phyloP scores from a whole-genome alignment of 768 basidiomycete genomes.

The Tephrocybe sp. region DNA sequence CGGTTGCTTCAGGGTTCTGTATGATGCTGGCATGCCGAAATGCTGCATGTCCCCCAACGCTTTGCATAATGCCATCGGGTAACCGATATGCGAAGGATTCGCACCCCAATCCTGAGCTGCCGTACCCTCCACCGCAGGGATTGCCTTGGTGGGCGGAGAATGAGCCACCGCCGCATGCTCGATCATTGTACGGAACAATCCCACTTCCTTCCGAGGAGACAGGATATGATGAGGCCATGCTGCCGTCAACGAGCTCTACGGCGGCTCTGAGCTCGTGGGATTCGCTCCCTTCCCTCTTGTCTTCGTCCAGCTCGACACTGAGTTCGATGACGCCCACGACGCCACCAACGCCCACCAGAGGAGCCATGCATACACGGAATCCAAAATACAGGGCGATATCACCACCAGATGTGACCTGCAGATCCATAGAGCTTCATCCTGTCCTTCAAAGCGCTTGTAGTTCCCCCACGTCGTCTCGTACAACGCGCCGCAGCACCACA shows the following conservation, averaged over 20 bases:
- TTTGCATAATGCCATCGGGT: not conserved
- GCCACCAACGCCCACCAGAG: not conserved
- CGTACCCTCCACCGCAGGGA: not conserved
- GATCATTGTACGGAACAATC: conserved; percentile 3
- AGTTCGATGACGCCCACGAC: not conserved
- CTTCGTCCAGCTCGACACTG: not conserved
- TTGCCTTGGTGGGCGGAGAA: not conserved
- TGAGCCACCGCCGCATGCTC: conserved; percentile 1
- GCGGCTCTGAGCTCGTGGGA: not conserved
- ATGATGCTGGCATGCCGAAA: not conserved
- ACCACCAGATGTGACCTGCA: not conserved
- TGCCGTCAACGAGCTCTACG: not conserved
- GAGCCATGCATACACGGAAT: not conserved
- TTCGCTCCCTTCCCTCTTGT: not conserved
- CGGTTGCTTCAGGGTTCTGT: not conserved
- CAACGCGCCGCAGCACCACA: not conserved
- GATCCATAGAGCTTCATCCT: not conserved
- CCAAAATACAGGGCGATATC: no score
- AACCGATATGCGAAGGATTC: not conserved
- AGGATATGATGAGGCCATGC: not conserved
- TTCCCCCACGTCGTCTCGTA: not conserved
- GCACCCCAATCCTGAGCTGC: not conserved
- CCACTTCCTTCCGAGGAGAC: not conserved
- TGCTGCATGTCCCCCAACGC: not conserved
- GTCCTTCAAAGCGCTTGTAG: not conserved